Base-by-base conservation (phyloP, 371 early-diverging fungal species). In the Mortierella sp. region DNA sequence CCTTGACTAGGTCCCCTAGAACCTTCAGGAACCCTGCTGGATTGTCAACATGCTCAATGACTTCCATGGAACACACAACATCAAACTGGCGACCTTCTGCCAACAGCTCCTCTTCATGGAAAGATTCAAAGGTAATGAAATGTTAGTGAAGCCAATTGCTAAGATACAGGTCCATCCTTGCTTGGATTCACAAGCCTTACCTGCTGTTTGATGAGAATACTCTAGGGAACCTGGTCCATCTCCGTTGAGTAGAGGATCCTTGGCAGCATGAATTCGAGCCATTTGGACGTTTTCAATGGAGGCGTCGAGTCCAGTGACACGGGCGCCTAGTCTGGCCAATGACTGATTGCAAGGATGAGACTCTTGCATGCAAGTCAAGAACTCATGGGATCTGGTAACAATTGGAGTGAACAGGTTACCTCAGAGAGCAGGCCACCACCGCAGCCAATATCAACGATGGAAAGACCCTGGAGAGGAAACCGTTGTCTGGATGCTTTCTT, bases 391-490 rank as follows among this genome's bases (percentile, higher is more conserved):
- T 10, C 2, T 46, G 2, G 2, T 2, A 10, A 46, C 9, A 54
- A 13, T 22, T 1, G 22, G 0, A 14, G 17, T 41, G 21, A 16
- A 16, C 1, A 37, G 5, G 7, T 13, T 83, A 92, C 94, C 88
- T 96, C 96, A 0, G 93, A 83, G 44, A 97, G 81, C 24, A 98
- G 64, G 0, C 98, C 98, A 25, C 97, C 98, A 22, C 98, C 98
- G 78, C 98, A 95, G 1, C 98, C 98, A 24, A 97, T 88, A 80
- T 98, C 98, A n/a, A 96, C 79, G 61, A 95, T 87, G 3, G 79
- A 54, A 29, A 89, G 62, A 0, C 91, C 91, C 44, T 79, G 59
- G 22, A 93, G 86, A 8, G 92, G 91, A 17, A 71, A 78, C 14
- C 78, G 27, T 24, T 46, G 27, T 12, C 21, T 14, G n/a, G 57